Evolutionary conservation across 1,139 yeast genomes (phyloP), one percentile per base, ranked within the genome.

Genomic region (Arxiozyma slooffiae): DNA sequence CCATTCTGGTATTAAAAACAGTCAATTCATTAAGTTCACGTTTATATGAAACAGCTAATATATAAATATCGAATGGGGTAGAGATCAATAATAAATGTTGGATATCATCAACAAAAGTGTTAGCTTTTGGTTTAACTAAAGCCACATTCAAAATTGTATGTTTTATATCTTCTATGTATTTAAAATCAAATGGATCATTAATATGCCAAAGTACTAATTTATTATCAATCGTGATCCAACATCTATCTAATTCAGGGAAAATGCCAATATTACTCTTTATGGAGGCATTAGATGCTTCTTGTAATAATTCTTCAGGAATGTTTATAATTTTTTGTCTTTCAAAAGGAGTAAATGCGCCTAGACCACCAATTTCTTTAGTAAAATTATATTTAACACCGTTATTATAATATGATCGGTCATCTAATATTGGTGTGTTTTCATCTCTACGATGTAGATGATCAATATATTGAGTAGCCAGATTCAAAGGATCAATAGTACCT

Each of bases 141-240:
- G 80, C 78, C 38, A 89, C 92, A 8, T 87, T 76, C 49, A 86
- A 71, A 48, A 92, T 88, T 1, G 95, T 78, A 59, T 87, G 87
- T 53, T 80, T 78, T 53, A 89, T 78, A 59, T 85, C 95, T 63
- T 89, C 97, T 51, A 90, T 84, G 7, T 88, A 81, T 58, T 83
- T 81, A 62, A 82, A 85, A 55, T 85, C 94, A 14, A 80, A 71
- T 11, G 84, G 72, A 49, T 67, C 70, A 59, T 77, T 79, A 2
- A 82, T 78, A 47, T 81, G 80, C 98, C 98, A 92, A 39, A 94
- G 75, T 40, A 85, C 79, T 60, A 94, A 73, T 60, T 84, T 81
- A 62, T 85, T 85, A 66, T 89, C 97, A 41, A 84, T 81, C 2
- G 87, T 81, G 46, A 90, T 78, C 97, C 97, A 92, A 8, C 92